Percentiles rank a stretch among this genome's conserved stretches.
Conservation (phyloP, 106 monocot species). For the Iris macrosiphon region DNA sequence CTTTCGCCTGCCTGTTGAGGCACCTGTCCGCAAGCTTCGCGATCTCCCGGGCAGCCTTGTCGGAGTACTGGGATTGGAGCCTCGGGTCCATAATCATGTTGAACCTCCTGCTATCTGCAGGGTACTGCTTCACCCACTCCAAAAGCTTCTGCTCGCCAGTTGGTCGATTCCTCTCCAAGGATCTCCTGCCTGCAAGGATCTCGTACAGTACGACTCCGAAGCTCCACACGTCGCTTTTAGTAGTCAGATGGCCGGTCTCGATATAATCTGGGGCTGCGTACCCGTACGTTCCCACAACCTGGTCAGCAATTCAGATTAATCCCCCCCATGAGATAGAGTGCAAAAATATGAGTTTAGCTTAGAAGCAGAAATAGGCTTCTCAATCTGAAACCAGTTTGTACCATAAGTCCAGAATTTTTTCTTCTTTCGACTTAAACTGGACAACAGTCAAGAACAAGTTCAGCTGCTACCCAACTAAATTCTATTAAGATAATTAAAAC, state of each 20-base stretch:
- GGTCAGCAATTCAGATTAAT: too few relatives aligned
- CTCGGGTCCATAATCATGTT: conserved; percentile 37
- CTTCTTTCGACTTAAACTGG: too few relatives aligned
- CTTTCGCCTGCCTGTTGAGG: conserved; percentile 22
- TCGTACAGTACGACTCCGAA: conserved; percentile 39
- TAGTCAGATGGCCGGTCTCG: conserved; percentile 40
- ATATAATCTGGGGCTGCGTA: conserved; percentile 44
- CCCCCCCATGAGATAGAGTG: too few relatives aligned
- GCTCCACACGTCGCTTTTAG: conserved; percentile 33
- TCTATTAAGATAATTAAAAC: too few relatives aligned
- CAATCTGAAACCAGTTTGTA: too few relatives aligned
- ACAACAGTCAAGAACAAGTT: too few relatives aligned
- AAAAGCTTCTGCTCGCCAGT: conserved; percentile 26
- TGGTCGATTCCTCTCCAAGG: conserved; percentile 26
- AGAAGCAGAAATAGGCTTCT: too few relatives aligned
- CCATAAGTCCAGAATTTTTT: too few relatives aligned
- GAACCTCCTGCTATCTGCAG: conserved; percentile 23
- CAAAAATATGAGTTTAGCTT: too few relatives aligned
- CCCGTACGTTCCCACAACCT: conserved; percentile 37
- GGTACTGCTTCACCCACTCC: conserved; percentile 35
- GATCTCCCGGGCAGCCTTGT: conserved; percentile 21
- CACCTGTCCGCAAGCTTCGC: conserved; percentile 31
- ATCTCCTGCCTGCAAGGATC: conserved; percentile 31
- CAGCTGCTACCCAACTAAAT: too few relatives aligned
- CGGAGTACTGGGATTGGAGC: conserved; percentile 15